Conservation (phyloP, 2,329 filamentous ascomycete species). For the Cercospora beticola region DNA sequence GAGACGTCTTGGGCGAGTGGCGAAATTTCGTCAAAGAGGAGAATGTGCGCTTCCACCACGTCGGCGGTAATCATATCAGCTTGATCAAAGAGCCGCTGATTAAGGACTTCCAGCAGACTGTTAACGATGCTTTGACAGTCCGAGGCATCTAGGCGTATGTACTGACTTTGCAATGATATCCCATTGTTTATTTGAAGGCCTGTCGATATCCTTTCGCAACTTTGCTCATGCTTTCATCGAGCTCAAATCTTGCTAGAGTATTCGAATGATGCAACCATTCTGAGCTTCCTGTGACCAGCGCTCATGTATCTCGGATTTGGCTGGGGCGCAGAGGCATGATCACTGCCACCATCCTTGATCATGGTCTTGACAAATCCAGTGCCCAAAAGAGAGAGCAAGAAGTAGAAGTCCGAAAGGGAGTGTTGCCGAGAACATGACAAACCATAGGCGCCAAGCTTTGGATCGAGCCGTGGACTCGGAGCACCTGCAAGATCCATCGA, state of each 20-base stretch:
- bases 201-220: background rate
- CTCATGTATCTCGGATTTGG: background rate
- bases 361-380: background rate
- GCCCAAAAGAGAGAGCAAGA: background rate
- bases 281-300: background rate
- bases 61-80: constrained; percentile 23
- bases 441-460: background rate
- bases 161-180: background rate
- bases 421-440: background rate
- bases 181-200: background rate
- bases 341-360: background rate
- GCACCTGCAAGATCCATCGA: background rate
- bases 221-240: background rate
- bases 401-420: background rate
- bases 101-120: constrained; percentile 15
- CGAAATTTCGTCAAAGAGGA: constrained; percentile 13
- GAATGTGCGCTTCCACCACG: constrained; percentile 23
- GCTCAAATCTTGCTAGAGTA: background rate
- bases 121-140: constrained; percentile 19
- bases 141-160: constrained; percentile 10
- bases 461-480: background rate
- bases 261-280: background rate
- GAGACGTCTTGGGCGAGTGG: constrained; percentile 25
- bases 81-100: constrained; percentile 22
- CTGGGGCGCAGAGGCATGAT: background rate